These are phyloP conservation scores for Fusarium illudens DNA, from an alignment of 2,329 filamentous ascomycete species.

Conservation along the genomic window DNA sequence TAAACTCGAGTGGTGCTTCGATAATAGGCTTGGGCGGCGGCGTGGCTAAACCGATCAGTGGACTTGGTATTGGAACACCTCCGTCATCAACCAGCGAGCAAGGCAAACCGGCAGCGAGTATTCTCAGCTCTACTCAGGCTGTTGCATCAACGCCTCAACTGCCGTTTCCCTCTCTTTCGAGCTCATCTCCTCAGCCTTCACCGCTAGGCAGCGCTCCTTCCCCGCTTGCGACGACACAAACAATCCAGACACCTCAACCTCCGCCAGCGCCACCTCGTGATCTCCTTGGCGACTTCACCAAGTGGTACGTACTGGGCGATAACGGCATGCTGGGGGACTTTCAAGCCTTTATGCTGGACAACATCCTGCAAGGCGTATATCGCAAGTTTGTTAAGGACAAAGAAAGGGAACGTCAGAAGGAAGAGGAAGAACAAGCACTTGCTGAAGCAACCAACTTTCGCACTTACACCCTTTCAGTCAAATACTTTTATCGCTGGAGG, in stretches of 20 bases:
- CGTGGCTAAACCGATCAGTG: neutral
- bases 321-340: constrained; percentile 62
- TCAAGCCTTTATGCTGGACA: constrained; percentile 54
- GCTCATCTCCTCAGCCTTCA: constrained; percentile 3
- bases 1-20: neutral
- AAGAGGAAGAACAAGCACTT: constrained; percentile 59
- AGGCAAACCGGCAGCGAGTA: constrained; percentile 1
- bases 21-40: neutral
- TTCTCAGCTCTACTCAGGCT: neutral
- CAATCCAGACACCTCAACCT: constrained; percentile 7
- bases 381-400: constrained; percentile 52
- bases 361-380: constrained; percentile 55
- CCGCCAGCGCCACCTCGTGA: constrained; percentile 47
- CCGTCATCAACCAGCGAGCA: neutral
- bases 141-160: constrained; percentile 14
- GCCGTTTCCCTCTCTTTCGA: constrained; percentile 10
- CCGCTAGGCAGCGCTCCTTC: neutral
- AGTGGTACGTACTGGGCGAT: constrained; percentile 65
- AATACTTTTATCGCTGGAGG: constrained; percentile 67
- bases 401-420: constrained; percentile 52
- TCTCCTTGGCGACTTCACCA: constrained; percentile 58
- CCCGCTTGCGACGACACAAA: constrained; percentile 6
- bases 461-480: constrained; percentile 59
- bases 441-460: constrained; percentile 59
- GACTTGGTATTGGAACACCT: neutral